Base-by-base conservation (phyloP, 768 basidiomycete genomes). In the Auricularia auricula-judae region DNA sequence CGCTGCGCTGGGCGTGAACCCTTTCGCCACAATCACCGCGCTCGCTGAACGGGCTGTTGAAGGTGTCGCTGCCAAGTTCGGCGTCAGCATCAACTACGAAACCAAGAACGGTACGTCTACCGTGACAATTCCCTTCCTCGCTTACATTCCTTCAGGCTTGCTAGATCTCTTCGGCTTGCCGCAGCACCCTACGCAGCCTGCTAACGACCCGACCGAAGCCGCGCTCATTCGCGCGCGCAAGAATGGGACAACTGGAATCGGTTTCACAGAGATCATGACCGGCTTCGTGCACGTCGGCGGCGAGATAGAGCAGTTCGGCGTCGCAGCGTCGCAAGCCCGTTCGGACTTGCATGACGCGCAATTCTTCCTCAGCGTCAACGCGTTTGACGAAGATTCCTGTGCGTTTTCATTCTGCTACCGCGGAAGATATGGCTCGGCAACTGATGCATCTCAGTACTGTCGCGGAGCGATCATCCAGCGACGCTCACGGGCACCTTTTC, bases 11-110 rank as follows among this genome's bases (percentile, higher is more conserved):
- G 63, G 63, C 3, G 63, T 63, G 1, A 63, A 63, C 63, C 63
- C 63, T 10, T 56, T 63, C 47, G 47, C 54, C 21, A 63, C 63
- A 4, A 63, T 63, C 63, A 63, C 47, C 18, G 63, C 63, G 21
- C 63, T 63, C 10, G 63, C 63, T 18, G 63, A 63, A 21, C 63
- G 63, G 12, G 35, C 53, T 51, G 63, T 63, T 16, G 47, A 63
- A 7, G 47, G 47, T 12, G 63, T 54, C 18, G 63, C 63, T 3
- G 23, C n/a, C 7, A 43, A 63, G 16, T 18, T 63, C 47, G 63
- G 47, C 47, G 36, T 42, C 10, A 8, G 7, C 33, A 63, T 63
- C 51, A 18, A 59, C 10, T 59, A 59, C 34, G 56, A 23, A 18
- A 35, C 34, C 23, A 59, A 59, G 56, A 59, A 59, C 34, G 56